Evolutionary conservation across 2,329 filamentous ascomycete genomes (phyloP).

Genomic region (Clarireedia homoeocarpa): DNA sequence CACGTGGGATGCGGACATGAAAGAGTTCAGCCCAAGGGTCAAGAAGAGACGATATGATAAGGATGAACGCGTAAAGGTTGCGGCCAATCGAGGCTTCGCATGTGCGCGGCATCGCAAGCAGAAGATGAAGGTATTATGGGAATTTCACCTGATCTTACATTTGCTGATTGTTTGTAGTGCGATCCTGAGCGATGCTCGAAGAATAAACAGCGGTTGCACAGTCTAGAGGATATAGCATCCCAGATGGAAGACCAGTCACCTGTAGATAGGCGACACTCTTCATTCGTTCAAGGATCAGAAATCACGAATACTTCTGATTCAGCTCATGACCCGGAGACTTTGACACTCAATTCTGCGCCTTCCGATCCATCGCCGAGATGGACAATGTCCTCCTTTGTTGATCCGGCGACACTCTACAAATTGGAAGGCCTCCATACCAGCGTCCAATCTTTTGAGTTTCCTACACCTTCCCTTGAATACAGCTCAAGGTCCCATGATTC

Average conservation of each 20-base stretch:
- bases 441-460: conserved; percentile 4
- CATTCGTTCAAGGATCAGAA: conserved; percentile 1
- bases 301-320: neutral
- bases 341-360: neutral
- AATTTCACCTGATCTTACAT: neutral
- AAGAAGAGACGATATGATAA: conserved; percentile 13
- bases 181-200: conserved; percentile 9
- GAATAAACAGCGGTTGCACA: conserved; percentile 7
- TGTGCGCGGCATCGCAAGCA: conserved; percentile 14
- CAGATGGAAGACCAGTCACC: neutral
- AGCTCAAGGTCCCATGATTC: conserved; percentile 9
- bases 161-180: conserved; percentile 2
- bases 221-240: conserved; percentile 2
- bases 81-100: conserved; percentile 16
- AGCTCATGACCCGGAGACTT: neutral
- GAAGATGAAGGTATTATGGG: conserved; percentile 14
- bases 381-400: conserved; percentile 3
- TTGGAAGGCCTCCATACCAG: conserved; percentile 6
- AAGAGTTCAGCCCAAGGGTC: conserved; percentile 7
- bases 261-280: conserved; percentile 2
- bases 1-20: conserved; percentile 13
- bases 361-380: neutral
- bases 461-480: conserved; percentile 4
- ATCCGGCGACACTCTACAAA: conserved; percentile 5
- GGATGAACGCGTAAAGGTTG: conserved; percentile 14